phyloP scores from a whole-genome alignment of 1,139 yeast species.

The Taphrina pruni region DNA sequence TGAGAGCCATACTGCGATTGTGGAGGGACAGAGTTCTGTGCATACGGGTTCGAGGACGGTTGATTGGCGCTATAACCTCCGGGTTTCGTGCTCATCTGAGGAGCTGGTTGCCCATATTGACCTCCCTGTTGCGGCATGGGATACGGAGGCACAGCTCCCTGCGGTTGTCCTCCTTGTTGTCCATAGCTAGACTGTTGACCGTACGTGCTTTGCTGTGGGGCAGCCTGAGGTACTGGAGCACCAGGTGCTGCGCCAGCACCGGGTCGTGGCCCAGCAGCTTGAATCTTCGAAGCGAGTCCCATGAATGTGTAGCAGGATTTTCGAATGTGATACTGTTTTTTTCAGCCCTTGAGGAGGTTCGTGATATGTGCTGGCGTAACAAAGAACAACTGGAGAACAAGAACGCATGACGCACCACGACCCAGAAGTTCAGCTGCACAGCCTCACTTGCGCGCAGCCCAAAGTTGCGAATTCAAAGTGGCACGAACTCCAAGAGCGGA shows the following conservation, averaged over 20 bases:
- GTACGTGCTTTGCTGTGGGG: slow-evolving; percentile 10
- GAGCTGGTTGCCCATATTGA: slow-evolving; percentile 12
- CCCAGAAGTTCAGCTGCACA: too few relatives aligned
- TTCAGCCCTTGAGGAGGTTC: too few relatives aligned
- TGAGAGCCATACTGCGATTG: slow-evolving; percentile 25
- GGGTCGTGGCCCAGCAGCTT: slow-evolving; percentile 25
- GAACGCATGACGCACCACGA: too few relatives aligned
- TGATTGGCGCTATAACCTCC: slow-evolving; percentile 34
- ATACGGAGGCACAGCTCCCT: slow-evolving; percentile 7
- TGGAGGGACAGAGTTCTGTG: slow-evolving; percentile 11
- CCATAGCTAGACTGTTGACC: slow-evolving; percentile 22
- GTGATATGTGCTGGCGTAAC: neutral
- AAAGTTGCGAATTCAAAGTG: too few relatives aligned
- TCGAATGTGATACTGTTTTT: too few relatives aligned
- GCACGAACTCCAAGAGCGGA: too few relatives aligned
- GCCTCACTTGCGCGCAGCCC: too few relatives aligned
- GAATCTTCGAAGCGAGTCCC: slow-evolving; percentile 39
- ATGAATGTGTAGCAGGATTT: neutral
- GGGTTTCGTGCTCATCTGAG: slow-evolving; percentile 24
- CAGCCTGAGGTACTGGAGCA: slow-evolving; percentile 10
- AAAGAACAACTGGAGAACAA: too few relatives aligned
- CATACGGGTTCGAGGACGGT: slow-evolving; percentile 37
- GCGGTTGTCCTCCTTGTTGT: slow-evolving; percentile 10
- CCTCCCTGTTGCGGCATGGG: slow-evolving; percentile 15
- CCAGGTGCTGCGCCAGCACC: slow-evolving; percentile 26